phyloP scores from a whole-genome alignment of 108 stramenopile species.

The Nannochloropsis gaditana region DNA sequence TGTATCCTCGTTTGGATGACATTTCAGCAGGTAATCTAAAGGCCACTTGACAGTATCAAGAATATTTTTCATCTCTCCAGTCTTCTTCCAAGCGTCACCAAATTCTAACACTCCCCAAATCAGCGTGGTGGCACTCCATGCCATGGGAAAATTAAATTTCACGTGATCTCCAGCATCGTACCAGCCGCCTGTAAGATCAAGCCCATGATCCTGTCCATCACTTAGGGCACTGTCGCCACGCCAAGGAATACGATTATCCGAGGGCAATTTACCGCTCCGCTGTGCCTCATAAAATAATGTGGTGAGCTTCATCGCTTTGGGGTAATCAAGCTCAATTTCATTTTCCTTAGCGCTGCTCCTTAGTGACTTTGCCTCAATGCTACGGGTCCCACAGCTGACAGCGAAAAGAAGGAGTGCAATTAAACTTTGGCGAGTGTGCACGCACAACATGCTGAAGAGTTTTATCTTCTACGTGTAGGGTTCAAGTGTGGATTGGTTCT shows the following conservation, averaged over 20 bases:
- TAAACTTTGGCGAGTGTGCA: background rate
- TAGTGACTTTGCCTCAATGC: background rate
- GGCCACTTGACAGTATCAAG: background rate
- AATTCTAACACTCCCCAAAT: constrained; percentile 4
- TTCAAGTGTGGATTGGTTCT: too few species aligned
- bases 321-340: background rate
- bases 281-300: background rate
- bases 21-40: constrained; percentile 10
- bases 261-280: background rate
- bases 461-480: too few species aligned
- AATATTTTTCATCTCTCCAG: background rate
- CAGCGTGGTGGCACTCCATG: background rate
- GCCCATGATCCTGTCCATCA: constrained; percentile 15
- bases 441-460: background rate
- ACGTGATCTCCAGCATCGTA: background rate
- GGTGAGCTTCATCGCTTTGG: constrained; percentile 12
- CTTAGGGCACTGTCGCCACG: constrained; percentile 4
- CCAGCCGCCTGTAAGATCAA: background rate
- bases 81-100: background rate
- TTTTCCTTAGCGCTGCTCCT: background rate
- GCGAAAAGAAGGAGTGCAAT: background rate
- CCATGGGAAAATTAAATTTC: background rate
- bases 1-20: background rate
- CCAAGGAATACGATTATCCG: background rate
- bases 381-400: background rate